Conservation (phyloP, 2,329 filamentous ascomycete species). For the Trichoderma sp. region DNA sequence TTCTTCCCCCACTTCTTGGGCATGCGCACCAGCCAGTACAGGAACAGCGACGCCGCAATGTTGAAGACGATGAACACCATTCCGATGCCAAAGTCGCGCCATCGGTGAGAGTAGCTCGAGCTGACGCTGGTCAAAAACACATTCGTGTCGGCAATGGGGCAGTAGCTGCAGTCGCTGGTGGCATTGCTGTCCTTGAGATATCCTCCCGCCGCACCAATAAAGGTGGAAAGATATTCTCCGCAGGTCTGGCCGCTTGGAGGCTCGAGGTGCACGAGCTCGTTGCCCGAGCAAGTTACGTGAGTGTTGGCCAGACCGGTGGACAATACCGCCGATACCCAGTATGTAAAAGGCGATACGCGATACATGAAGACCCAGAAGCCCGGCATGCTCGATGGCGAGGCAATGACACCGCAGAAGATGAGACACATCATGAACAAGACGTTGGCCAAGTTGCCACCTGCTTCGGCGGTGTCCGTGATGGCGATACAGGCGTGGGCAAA, state of each 20-base stretch:
- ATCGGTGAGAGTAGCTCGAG: slow-evolving; percentile 9
- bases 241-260: slow-evolving; percentile 57
- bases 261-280: slow-evolving; percentile 55
- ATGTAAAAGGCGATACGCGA: slow-evolving; percentile 32
- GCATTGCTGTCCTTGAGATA: slow-evolving; percentile 4
- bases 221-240: slow-evolving; percentile 56
- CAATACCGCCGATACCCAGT: slow-evolving; percentile 59
- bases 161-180: slow-evolving; percentile 12
- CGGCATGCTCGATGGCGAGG: slow-evolving; percentile 64
- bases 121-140: slow-evolving; percentile 15
- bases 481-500: slow-evolving; percentile 33
- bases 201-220: slow-evolving; percentile 38
- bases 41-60: slow-evolving; percentile 12
- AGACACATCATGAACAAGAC: slow-evolving; percentile 60
- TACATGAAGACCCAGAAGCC: slow-evolving; percentile 54
- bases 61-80: slow-evolving; percentile 16
- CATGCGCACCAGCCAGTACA: slow-evolving; percentile 21
- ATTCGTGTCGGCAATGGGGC: slow-evolving; percentile 13
- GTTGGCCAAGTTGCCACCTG: not conserved
- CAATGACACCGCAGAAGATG: slow-evolving; percentile 73
- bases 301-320: slow-evolving; percentile 58
- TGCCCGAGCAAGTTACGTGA: slow-evolving; percentile 48
- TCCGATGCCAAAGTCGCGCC: slow-evolving; percentile 19
- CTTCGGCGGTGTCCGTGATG: slow-evolving; percentile 17
- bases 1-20: slow-evolving; percentile 45